phyloP scores from a whole-genome alignment of 306 rosid genomes.

The Trifolium repens region DNA sequence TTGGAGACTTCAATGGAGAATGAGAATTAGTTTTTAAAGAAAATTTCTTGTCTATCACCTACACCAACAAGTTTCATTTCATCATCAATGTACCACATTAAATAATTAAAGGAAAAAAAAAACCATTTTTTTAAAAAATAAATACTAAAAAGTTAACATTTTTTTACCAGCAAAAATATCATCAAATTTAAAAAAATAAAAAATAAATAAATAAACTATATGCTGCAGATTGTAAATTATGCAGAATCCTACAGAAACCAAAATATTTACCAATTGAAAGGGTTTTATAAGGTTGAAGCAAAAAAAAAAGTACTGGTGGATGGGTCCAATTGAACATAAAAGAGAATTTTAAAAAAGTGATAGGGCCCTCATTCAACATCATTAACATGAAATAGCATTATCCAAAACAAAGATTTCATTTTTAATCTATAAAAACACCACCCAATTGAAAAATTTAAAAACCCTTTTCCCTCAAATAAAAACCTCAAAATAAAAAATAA shows the following conservation, averaged over 20 bases:
- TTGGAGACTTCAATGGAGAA: conserved; percentile 47
- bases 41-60: conserved; percentile 52
- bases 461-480: neutral
- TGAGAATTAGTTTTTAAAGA: conserved; percentile 45
- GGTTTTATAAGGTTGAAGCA: conserved; percentile 4
- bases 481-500: neutral
- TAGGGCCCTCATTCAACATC: conserved; percentile 46
- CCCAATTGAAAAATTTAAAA: neutral
- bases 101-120: neutral
- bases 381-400: neutral
- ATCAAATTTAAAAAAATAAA: neutral
- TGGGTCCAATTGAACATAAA: conserved; percentile 36
- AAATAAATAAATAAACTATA: neutral
- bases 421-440: neutral
- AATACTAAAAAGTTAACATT: conserved; percentile 9
- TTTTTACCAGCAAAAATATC: neutral
- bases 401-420: conserved; percentile 1
- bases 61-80: conserved; percentile 46
- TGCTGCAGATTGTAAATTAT: conserved; percentile 3
- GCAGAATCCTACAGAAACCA: conserved; percentile 32
- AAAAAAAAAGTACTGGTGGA: neutral
- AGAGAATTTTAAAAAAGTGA: conserved; percentile 15
- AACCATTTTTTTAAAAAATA: neutral
- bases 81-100: neutral
- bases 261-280: neutral